Evolutionary conservation across 805 yeast genomes (phyloP).

Genomic region (Clavispora phyllophila): DNA sequence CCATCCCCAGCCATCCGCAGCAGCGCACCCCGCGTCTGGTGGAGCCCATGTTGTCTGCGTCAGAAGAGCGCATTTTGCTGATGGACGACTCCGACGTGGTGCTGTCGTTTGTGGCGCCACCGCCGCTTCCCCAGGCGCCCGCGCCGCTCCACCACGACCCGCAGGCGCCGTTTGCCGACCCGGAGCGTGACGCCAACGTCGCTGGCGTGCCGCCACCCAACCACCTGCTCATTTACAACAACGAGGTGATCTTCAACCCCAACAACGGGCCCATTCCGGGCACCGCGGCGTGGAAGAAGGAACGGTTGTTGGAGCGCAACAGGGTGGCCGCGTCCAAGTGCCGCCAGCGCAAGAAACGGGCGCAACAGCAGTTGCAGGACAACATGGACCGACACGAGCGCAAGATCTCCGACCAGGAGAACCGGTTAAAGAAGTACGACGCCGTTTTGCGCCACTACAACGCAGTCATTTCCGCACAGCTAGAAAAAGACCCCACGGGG

Average conservation of each 20-base stretch:
- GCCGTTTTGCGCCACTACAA: slow-evolving; percentile 18
- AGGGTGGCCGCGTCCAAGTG: slow-evolving; percentile 67
- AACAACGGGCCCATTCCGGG: slow-evolving; percentile 58
- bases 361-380: slow-evolving; percentile 61
- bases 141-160: not conserved
- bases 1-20: not conserved
- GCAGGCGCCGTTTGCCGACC: slow-evolving; percentile 1
- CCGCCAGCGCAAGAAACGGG: slow-evolving; percentile 62
- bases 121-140: not conserved
- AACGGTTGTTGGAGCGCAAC: slow-evolving; percentile 55
- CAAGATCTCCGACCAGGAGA: slow-evolving; percentile 33
- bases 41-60: not conserved
- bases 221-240: slow-evolving; percentile 48
- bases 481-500: slow-evolving; percentile 9
- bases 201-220: slow-evolving; percentile 47
- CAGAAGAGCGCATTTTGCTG: not conserved
- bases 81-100: not conserved
- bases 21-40: not conserved
- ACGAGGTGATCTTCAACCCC: slow-evolving; percentile 51
- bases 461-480: slow-evolving; percentile 12
- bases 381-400: slow-evolving; percentile 47
- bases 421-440: slow-evolving; percentile 19
- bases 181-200: slow-evolving; percentile 8
- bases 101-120: not conserved
- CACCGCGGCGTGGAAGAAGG: slow-evolving; percentile 63